Percentiles rank a stretch among this genome's conserved stretches.
These are phyloP conservation scores for Yarrowia sp. DNA, from an alignment of 805 yeast species.

Conservation along the genomic window DNA sequence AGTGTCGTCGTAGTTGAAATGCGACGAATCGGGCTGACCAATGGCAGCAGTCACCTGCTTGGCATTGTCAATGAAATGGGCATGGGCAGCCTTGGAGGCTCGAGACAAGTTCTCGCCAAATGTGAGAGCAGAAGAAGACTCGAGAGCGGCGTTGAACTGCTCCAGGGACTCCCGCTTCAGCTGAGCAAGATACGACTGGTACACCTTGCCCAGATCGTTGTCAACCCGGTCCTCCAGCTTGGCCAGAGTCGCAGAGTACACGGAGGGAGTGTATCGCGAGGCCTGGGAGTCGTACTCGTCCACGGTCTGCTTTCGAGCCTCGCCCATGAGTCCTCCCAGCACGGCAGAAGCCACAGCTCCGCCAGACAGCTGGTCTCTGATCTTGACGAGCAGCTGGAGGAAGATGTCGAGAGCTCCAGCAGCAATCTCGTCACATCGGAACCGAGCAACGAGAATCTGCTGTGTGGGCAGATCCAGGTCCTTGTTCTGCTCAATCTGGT, in stretches of 20 bases:
- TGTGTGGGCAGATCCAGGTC: slow-evolving; percentile 97
- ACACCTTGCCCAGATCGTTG: slow-evolving; percentile 44
- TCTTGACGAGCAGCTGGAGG: slow-evolving; percentile 50
- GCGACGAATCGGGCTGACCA: slow-evolving; percentile 45
- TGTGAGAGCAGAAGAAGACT: slow-evolving; percentile 41
- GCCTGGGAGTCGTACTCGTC: slow-evolving; percentile 72
- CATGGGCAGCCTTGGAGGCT: slow-evolving; percentile 44
- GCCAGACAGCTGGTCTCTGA: slow-evolving; percentile 47
- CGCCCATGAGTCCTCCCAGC: slow-evolving; percentile 55
- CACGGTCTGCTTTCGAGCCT: slow-evolving; percentile 58
- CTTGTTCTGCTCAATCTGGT: slow-evolving; percentile 88
- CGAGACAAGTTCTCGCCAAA: slow-evolving; percentile 47
- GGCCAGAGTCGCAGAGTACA: slow-evolving; percentile 68
- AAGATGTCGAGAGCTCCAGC: slow-evolving; percentile 59
- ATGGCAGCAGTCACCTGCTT: slow-evolving; percentile 48
- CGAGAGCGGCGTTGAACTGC: slow-evolving; percentile 40
- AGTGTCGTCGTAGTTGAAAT: slow-evolving; percentile 47
- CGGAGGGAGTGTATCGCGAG: slow-evolving; percentile 59
- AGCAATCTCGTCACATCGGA: slow-evolving; percentile 90
- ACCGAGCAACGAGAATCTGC: slow-evolving; percentile 91
- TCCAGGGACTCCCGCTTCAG: slow-evolving; percentile 24
- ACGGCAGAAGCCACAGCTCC: slow-evolving; percentile 43
- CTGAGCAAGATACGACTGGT: slow-evolving; percentile 27
- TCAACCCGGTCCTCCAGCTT: slow-evolving; percentile 60
- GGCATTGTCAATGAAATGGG: slow-evolving; percentile 50